Evolutionary conservation across 306 rosid genomes (phyloP).

Genomic region (Cucurbita argyrosperma): DNA sequence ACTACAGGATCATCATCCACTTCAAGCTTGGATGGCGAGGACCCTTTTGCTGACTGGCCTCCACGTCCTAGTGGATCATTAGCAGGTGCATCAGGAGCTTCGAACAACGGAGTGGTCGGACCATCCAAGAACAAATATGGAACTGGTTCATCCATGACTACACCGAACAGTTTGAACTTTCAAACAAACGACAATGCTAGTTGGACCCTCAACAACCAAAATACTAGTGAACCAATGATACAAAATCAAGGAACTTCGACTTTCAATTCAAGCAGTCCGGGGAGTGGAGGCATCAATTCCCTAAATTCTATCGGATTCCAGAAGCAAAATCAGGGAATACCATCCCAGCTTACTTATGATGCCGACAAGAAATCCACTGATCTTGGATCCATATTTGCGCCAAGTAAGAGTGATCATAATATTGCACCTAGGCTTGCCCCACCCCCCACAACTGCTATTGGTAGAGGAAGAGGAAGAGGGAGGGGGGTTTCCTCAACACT

Average conservation of each 20-base stretch:
- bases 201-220: conserved; percentile 46
- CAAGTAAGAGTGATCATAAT: conserved; percentile 46
- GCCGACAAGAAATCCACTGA: conserved; percentile 35
- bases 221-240: conserved; percentile 20
- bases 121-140: conserved; percentile 26
- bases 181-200: conserved; percentile 21
- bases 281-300: conserved; percentile 21
- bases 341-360: conserved; percentile 27
- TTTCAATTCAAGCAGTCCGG: conserved; percentile 20
- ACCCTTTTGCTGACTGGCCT: conserved; percentile 96
- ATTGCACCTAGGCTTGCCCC: conserved; percentile 77
- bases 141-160: conserved; percentile 30
- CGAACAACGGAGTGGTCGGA: conserved; percentile 47
- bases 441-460: conserved; percentile 69
- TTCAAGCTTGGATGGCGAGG: conserved; percentile 42
- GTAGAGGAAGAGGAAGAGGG: conserved; percentile 92
- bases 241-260: conserved; percentile 37
- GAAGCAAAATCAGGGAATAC: conserved; percentile 40
- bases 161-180: conserved; percentile 39
- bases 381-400: conserved; percentile 72
- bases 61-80: conserved; percentile 58
- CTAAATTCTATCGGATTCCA: conserved; percentile 43
- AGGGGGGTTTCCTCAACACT: conserved; percentile 34
- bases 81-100: conserved; percentile 28
- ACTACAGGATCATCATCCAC: conserved; percentile 39